Evolutionary conservation across 345 rosid genomes (phyloP).

Genomic region (Microthlaspi erraticum): DNA sequence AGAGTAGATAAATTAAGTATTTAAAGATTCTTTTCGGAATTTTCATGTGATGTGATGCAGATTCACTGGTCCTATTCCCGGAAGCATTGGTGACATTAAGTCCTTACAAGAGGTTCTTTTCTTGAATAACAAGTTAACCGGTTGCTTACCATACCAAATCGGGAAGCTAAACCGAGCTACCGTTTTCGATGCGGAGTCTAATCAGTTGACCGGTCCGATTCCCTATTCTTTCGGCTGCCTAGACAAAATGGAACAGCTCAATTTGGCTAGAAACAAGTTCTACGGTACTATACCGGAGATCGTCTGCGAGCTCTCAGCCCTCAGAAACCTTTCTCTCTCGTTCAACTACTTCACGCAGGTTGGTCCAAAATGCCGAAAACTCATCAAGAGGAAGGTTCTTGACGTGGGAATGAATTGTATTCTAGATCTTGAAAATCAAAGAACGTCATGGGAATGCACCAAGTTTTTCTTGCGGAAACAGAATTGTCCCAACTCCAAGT

Average conservation of each 20-base stretch:
- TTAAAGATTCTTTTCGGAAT: background rate
- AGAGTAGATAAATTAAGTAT: slow-evolving; percentile 4
- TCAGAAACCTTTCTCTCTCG: slow-evolving; percentile 63
- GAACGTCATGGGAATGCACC: slow-evolving; percentile 63
- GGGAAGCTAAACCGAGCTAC: slow-evolving; percentile 59
- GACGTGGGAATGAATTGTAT: slow-evolving; percentile 77
- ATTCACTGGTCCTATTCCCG: slow-evolving; percentile 72
- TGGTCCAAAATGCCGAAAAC: slow-evolving; percentile 65
- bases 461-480: slow-evolving; percentile 58
- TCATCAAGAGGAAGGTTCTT: slow-evolving; percentile 58
- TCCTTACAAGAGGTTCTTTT: slow-evolving; percentile 61
- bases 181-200: slow-evolving; percentile 64
- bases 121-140: slow-evolving; percentile 67
- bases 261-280: slow-evolving; percentile 64
- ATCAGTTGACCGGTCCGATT: slow-evolving; percentile 68
- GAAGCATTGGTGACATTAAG: slow-evolving; percentile 55
- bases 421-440: slow-evolving; percentile 66
- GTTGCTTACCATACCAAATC: slow-evolving; percentile 79
- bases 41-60: slow-evolving; percentile 30
- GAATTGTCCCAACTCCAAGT: slow-evolving; percentile 54
- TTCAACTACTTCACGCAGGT: slow-evolving; percentile 65
- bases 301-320: slow-evolving; percentile 57
- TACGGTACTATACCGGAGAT: slow-evolving; percentile 73
- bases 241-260: slow-evolving; percentile 67
- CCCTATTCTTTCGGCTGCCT: slow-evolving; percentile 67